phyloP scores from a whole-genome alignment of 2,329 filamentous ascomycete species.

The Aspergillus sp. region DNA sequence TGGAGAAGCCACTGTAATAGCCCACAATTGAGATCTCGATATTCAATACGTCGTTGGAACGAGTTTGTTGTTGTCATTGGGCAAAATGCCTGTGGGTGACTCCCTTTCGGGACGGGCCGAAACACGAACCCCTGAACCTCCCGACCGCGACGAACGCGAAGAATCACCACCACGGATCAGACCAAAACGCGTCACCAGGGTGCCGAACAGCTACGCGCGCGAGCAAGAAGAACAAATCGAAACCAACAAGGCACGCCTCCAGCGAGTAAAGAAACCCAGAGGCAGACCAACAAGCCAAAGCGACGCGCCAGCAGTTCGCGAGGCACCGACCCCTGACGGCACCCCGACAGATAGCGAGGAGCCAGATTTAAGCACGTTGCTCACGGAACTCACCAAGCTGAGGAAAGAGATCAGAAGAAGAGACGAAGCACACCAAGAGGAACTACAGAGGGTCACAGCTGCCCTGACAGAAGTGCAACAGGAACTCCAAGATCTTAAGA shows the following conservation, averaged over 20 bases:
- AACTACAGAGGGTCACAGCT: slow-evolving; percentile 18
- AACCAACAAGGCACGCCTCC: not conserved
- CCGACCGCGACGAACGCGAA: not conserved
- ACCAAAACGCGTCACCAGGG: too few species aligned
- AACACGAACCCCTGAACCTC: not conserved
- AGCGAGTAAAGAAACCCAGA: not conserved
- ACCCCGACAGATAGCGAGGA: too few species aligned
- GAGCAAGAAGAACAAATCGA: not conserved
- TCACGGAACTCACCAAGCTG: slow-evolving; percentile 23
- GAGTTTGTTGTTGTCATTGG: not conserved
- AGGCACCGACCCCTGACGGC: too few species aligned
- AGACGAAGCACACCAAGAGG: slow-evolving; percentile 21
- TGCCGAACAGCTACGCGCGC: too few species aligned
- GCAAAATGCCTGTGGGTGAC: not conserved
- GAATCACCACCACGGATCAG: not conserved
- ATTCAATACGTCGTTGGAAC: too few species aligned
- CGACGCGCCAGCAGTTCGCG: slow-evolving; percentile 3
- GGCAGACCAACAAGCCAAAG: not conserved
- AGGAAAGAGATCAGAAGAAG: slow-evolving; percentile 22
- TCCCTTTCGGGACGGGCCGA: not conserved
- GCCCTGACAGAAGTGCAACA: slow-evolving; percentile 19
- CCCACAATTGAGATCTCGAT: too few species aligned
- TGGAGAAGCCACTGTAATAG: too few species aligned
- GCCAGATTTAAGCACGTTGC: slow-evolving; percentile 16
- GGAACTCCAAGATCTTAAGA: slow-evolving; percentile 10